These are phyloP conservation scores for sunflower (Helianthus annuus) DNA, from an alignment of 129 eudicot genomes.

Conservation along the genomic window HanXRQr2.0-SUNRISE NC_035446.2:12964103-12964602, in stretches of 20 bases:
- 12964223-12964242: not conserved
- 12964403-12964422: not conserved
- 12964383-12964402: conserved; percentile 2
- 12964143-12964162: not conserved
- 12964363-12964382: not conserved
- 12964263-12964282: not conserved
- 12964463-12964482: not conserved
- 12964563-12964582: too few relatives aligned
- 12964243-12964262: not conserved
- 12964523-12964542: too few relatives aligned
- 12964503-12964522: too few relatives aligned
- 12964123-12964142: not conserved
- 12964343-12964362: not conserved
- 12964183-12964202: not conserved
- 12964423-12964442: not conserved
- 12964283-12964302: not conserved
- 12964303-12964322: not conserved
- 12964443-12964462: conserved; percentile 27
- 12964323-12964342: not conserved
- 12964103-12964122: conserved; percentile 3
- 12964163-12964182: not conserved
- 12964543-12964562: too few relatives aligned
- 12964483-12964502: not conserved
- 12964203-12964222: not conserved
- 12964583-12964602: too few relatives aligned